These are phyloP conservation scores for Bipolaris bicolor DNA, from an alignment of 2,329 filamentous ascomycete genomes.

Conservation along the genomic window DNA sequence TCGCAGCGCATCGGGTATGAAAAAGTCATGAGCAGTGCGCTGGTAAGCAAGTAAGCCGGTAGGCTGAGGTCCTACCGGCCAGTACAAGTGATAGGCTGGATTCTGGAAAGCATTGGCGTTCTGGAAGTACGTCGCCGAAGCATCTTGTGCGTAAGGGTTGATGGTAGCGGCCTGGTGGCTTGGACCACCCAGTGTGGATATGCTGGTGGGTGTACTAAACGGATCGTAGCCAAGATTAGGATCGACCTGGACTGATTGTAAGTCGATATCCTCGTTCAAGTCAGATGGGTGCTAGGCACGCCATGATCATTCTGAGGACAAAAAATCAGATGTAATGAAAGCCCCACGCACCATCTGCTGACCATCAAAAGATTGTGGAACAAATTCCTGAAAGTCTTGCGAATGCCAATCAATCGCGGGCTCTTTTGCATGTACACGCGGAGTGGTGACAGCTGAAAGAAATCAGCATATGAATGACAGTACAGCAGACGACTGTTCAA, in stretches of 20 bases:
- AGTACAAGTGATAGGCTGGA: conserved; percentile 83
- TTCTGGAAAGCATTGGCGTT: conserved; percentile 61
- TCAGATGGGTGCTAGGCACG: neutral
- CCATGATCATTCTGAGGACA: neutral
- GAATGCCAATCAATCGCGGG: conserved; percentile 55
- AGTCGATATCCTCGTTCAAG: neutral
- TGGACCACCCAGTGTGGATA: conserved; percentile 44
- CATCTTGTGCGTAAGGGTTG: conserved; percentile 78
- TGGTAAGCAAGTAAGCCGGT: conserved; percentile 86
- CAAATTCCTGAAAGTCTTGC: conserved; percentile 59
- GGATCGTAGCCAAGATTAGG: conserved; percentile 52
- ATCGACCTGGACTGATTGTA: conserved; percentile 38
- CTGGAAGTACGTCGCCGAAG: conserved; percentile 69
- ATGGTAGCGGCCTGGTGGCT: conserved; percentile 51
- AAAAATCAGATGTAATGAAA: neutral
- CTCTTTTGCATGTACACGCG: conserved; percentile 54
- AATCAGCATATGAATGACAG: conserved; percentile 22
- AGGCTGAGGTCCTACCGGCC: conserved; percentile 80
- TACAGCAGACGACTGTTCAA: neutral
- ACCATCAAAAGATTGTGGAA: conserved; percentile 62
- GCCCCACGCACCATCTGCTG: conserved; percentile 54
- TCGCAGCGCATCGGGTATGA: conserved; percentile 82
- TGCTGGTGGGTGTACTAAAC: conserved; percentile 48
- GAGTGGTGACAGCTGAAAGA: conserved; percentile 49
- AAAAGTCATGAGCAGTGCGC: conserved; percentile 86